phyloP scores from a whole-genome alignment of 768 basidiomycete genomes.

The Kwoniella pini region DNA sequence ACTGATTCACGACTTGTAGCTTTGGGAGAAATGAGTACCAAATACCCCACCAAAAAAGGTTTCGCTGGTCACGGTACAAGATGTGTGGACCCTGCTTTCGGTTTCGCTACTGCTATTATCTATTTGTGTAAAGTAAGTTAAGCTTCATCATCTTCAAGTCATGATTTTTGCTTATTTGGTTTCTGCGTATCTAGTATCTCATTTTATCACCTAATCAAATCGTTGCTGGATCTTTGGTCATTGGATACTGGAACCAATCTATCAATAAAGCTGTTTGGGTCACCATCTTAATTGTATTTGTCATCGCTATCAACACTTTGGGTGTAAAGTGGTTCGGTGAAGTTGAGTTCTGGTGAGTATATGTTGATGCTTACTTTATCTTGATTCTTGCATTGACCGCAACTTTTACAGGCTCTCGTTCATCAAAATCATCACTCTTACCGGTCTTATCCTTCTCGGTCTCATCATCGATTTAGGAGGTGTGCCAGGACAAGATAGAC shows the following conservation, averaged over 20 bases:
- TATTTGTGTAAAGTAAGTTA: conserved; percentile 24
- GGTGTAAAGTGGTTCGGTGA: conserved; percentile 32
- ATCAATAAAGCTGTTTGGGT: conserved; percentile 24
- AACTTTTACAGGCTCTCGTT: conserved; percentile 11
- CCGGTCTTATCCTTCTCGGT: conserved; percentile 49
- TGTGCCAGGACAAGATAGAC: conserved; percentile 61
- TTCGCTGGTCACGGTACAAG: conserved; percentile 52
- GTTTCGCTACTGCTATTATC: conserved; percentile 30
- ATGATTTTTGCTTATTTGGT: background rate
- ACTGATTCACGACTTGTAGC: conserved; percentile 6
- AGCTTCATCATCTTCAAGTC: background rate
- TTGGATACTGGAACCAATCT: conserved; percentile 21
- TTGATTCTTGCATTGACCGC: no score
- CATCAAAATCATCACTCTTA: conserved; percentile 29
- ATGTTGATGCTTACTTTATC: no score
- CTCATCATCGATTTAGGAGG: conserved; percentile 58
- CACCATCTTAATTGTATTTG: conserved; percentile 32
- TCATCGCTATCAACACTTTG: conserved; percentile 32
- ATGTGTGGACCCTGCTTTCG: conserved; percentile 44
- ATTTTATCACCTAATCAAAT: conserved; percentile 56
- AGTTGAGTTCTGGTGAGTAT: conserved; percentile 10
- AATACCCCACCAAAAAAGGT: conserved; percentile 47
- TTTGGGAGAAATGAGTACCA: conserved; percentile 49
- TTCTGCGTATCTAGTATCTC: conserved; percentile 39
- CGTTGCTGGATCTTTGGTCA: conserved; percentile 39